Base-by-base conservation (phyloP, 169 alveolate species). In the Perkinsus chesapeaki region DNA sequence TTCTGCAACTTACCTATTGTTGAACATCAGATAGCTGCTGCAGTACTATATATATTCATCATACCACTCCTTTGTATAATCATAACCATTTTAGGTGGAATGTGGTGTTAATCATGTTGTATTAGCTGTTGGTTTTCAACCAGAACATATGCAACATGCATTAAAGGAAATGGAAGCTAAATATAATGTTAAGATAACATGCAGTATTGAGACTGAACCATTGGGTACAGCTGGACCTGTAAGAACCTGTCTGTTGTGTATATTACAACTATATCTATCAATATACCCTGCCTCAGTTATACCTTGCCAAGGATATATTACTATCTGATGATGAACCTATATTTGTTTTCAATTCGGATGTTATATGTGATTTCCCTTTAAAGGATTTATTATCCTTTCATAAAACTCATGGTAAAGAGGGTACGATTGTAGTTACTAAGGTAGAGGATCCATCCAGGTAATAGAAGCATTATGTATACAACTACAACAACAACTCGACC, bases 311-410 rank as follows among this genome's bases (percentile, higher is more conserved):
- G 95, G 96, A 97, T 19, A 94, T 96, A 73, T 93, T 99, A 48
- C 94, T 94, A 73, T 97, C 97, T 10, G 92, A 91, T 38, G 97
- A 97, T 38, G 98, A 96, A 90, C 95, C 94, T 73, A 95, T 99
- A 94, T 97, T 98, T 93, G 99, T 98, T 27, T 98, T 98, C 92
- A 99, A 99, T 96, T 96, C 99, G 93, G 99, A 99, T 93, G 96
- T 99, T 37, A 98, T 98, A 38, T 98, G 99, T 93, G 97, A 98
- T 92, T 99, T 97, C 93, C 99, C 99, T 38, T 96, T 99, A n/a
- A 92, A 95, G 94, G 98, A 98, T 91, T 94, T 99, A 98, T 92
- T 98, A 38, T 96, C 96, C 37, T 98, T 98, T 92, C 99, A 99
- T 95, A 97, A 97, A 92, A 92, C 95, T 91, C 98, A 97, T 82